These are phyloP conservation scores for Penicillium angulare DNA, from an alignment of 495 filamentous ascomycete species.

Conservation along the genomic window DNA sequence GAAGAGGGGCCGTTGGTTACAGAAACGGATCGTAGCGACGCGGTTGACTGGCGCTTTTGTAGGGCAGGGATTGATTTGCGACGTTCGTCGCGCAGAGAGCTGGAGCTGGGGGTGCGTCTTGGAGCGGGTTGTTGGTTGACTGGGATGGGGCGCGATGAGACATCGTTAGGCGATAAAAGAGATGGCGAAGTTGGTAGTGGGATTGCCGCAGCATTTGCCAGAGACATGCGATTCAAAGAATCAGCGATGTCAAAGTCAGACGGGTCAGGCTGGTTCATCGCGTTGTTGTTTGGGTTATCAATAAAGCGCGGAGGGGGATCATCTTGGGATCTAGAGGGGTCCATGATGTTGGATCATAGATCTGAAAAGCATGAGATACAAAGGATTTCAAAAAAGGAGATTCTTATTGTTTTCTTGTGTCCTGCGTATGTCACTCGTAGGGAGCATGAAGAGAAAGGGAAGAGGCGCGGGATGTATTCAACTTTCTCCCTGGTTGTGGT, in stretches of 20 bases:
- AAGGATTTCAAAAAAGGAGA: too few relatives aligned
- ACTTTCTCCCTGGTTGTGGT: too few relatives aligned
- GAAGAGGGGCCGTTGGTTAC: conserved; percentile 29
- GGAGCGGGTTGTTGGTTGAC: conserved; percentile 30
- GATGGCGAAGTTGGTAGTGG: conserved; percentile 46
- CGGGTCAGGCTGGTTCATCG: conserved; percentile 14
- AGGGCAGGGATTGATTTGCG: conserved; percentile 42
- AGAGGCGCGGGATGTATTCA: neutral
- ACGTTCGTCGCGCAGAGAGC: conserved; percentile 50
- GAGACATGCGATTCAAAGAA: conserved; percentile 47
- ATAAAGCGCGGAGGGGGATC: conserved; percentile 27
- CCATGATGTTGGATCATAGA: conserved; percentile 30
- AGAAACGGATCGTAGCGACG: conserved; percentile 41
- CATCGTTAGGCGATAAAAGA: conserved; percentile 31
- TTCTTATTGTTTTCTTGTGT: neutral
- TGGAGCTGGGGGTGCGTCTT: conserved; percentile 50
- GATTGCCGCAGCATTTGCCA: conserved; percentile 42
- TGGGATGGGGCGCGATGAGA: conserved; percentile 21
- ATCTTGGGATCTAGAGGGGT: conserved; percentile 31
- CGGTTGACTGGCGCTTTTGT: conserved; percentile 44
- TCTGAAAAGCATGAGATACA: conserved; percentile 2
- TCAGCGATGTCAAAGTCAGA: conserved; percentile 37
- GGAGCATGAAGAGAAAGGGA: neutral
- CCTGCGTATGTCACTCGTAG: too few relatives aligned
- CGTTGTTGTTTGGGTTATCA: conserved; percentile 19